Evolutionary conservation across 2,329 filamentous ascomycete genomes (phyloP), one percentile per base, ranked within the genome.

Genomic region (Incumbomyces delicatus): DNA sequence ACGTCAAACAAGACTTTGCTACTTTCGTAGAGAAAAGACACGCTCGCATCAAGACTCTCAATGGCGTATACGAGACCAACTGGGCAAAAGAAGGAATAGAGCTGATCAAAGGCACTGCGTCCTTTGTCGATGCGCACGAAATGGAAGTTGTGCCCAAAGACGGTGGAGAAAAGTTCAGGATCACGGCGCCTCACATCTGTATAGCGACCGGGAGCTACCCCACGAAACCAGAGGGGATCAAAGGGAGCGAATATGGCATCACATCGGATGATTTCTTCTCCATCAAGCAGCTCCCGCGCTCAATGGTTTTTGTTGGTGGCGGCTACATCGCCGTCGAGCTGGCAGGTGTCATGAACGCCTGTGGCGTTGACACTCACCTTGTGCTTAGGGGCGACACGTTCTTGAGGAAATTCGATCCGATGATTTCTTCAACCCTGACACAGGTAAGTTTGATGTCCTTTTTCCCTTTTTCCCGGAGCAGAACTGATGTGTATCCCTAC

Each of bases 261-360:
- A 71, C 68, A 10, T 74, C 68, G 50, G 72, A 74, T 50, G 71
- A 68, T 3, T 74, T 72, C 55, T 75, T 75, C 50, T 66, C 65
- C 50, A 66, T 74, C 16, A 70, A 73, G 51, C 64, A 70, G n/a
- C 57, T 73, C 13, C 71, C 71, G 1, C 69, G 66, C 48, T 74
- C 71, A 57, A 58, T 73, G 45, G 71, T 69, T 12, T 67, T 74
- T 44, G 69, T 73, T 11, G 72, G 72, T 14, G 70, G 70, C 7
- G 72, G 72, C 4, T 74, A 74, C 52, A 73, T 74, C 44, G 68
- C 70, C 5, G 70, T 74, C 32, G 71, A 74, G 55, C 56, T 75
- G 54, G 71, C 72, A 2, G 72, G 72, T 47, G 69, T 74, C 35
- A 60, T 73, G 61, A 66, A 70, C 46, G 67, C 71, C 1, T 61